Base-by-base conservation (phyloP, 2,329 filamentous ascomycete species). In the Aspergillus chevalieri region DNA sequence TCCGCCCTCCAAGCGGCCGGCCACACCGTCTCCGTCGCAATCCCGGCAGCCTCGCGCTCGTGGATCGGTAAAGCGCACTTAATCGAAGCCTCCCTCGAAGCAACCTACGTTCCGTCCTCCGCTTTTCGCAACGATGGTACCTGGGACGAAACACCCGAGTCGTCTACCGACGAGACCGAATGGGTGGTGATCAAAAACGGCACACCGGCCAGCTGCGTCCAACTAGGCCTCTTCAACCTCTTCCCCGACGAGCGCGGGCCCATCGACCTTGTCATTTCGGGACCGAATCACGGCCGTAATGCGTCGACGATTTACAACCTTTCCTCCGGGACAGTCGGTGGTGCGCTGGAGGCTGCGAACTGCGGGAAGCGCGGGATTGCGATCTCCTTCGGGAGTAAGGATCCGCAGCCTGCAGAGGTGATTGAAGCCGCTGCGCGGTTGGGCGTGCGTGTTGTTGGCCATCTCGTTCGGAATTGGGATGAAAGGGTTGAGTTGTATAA, bases 1-100 rank as follows among this genome's bases (percentile, higher is more conserved):
- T 74, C 81, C 52, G 77, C 80, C 51, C 83, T 91, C 51, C 79
- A 87, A 66, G 68, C 75, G 51, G 81, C 84, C 36, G 89, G 89
- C 24, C 91, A 95, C 71, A 77, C 74, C 24, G 87, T 96, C 59
- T 94, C 88, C 12, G 90, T 96, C 53, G 88, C 90, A 58, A 82
- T 96, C 33, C 91, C 91, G 6, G 82, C 94, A 65, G 84, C 83
- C 4, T 92, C 95, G 67, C 84, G 91, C 47, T 94, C 89, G 17
- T 96, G 91, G 91, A 95, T 96, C 65, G 90, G 89, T 59, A 96
- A 96, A 75, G 91, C 91, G 1, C 91, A 96, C 71, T 85, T 96
- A 64, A 91, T 95, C 63, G 90, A 90, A 55, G 84, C 90, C 67
- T 84, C 85, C 1, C 79, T 93, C 53, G 87, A 84, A 68, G 89